Conservation (phyloP, 2,329 filamentous ascomycete genomes). For the Hypoxylon sp. region DNA sequence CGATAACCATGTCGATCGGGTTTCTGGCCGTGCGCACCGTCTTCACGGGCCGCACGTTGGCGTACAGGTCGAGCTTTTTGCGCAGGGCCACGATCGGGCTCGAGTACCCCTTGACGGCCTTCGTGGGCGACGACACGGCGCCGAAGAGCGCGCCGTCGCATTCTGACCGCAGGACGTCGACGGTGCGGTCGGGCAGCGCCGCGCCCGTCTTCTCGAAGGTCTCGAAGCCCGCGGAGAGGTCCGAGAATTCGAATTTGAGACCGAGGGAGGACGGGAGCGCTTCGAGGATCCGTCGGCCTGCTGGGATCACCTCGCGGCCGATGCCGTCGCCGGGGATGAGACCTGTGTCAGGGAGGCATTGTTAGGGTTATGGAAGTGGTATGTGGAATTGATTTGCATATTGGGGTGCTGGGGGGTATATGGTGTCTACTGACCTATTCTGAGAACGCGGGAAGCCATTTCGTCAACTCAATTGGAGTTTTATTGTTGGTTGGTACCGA, state of each 20-base stretch:
- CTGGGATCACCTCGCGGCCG: slow-evolving; percentile 97
- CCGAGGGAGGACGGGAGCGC: slow-evolving; percentile 90
- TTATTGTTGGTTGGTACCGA: slow-evolving; percentile 12
- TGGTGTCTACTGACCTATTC: slow-evolving; percentile 68
- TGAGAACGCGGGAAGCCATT: slow-evolving; percentile 74
- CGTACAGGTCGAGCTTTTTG: slow-evolving; percentile 94
- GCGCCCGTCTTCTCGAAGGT: slow-evolving; percentile 90
- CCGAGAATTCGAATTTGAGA: slow-evolving; percentile 92
- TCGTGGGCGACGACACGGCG: slow-evolving; percentile 91
- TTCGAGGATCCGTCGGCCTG: slow-evolving; percentile 91
- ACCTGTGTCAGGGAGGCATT: slow-evolving; percentile 63
- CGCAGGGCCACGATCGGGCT: slow-evolving; percentile 96
- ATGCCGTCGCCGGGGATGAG: slow-evolving; percentile 99
- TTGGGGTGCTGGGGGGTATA: not conserved
- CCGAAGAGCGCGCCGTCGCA: slow-evolving; percentile 98
- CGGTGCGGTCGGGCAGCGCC: slow-evolving; percentile 89
- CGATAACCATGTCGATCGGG: slow-evolving; percentile 96
- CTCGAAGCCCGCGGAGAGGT: slow-evolving; percentile 93
- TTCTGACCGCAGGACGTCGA: slow-evolving; percentile 87
- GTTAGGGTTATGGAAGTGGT: not conserved
- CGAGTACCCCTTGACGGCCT: slow-evolving; percentile 92
- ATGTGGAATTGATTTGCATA: not conserved
- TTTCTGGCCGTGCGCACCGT: slow-evolving; percentile 72
- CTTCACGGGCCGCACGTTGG: slow-evolving; percentile 97
- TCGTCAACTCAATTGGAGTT: slow-evolving; percentile 51